Conservation (phyloP, 306 rosid genomes). For the Vigna radiata region DNA sequence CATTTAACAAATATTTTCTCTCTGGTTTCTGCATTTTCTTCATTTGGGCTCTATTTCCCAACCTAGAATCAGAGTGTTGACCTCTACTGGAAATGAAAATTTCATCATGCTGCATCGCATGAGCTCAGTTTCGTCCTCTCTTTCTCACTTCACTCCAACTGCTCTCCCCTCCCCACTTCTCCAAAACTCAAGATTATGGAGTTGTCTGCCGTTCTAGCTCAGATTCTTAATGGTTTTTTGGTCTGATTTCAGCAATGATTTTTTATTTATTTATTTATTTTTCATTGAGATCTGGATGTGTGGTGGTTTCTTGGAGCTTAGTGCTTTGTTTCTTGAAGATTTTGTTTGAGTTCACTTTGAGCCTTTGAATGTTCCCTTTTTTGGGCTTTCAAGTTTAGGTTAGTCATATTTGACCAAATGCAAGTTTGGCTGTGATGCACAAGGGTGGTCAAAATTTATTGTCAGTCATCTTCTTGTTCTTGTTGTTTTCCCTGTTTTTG, state of each 20-base stretch:
- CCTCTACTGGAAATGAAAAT: background rate
- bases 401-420: background rate
- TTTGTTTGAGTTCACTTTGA: background rate
- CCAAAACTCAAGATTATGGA: background rate
- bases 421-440: background rate
- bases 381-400: background rate
- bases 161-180: background rate
- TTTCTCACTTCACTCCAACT: background rate
- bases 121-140: background rate
- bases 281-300: background rate
- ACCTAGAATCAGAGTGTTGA: background rate
- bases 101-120: background rate
- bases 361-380: background rate
- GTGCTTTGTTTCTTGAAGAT: background rate
- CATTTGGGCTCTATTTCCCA: background rate
- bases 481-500: background rate
- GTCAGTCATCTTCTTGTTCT: no score
- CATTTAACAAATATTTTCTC: background rate
- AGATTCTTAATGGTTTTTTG: background rate
- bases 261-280: no score
- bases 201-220: background rate
- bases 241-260: background rate
- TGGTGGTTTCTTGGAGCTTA: background rate
- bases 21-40: background rate
- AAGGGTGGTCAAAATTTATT: background rate